Evolutionary conservation across 208 protist species (phyloP).

Genomic region (Trypanosoma melophagium): DNA sequence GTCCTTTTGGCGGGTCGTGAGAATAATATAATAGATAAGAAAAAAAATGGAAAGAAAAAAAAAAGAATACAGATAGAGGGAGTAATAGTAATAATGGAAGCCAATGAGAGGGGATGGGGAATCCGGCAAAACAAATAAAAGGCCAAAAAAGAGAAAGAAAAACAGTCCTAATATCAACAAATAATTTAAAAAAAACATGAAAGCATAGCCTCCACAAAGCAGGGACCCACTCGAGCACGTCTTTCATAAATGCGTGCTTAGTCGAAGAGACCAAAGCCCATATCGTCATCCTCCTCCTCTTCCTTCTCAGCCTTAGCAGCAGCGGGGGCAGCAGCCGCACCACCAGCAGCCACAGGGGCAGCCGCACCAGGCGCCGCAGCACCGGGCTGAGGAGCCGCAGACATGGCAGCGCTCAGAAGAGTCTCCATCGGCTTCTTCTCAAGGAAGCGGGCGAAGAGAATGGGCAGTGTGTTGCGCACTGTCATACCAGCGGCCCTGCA

Average conservation of each 20-base stretch:
- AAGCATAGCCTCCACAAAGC: neutral
- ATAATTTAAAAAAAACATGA: constrained; percentile 19
- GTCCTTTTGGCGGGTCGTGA: neutral
- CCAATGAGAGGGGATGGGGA: neutral
- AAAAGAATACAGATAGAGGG: neutral
- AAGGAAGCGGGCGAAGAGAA: constrained; percentile 82
- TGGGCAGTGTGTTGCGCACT: constrained; percentile 74
- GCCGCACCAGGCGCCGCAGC: constrained; percentile 37
- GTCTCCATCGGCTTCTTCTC: constrained; percentile 76
- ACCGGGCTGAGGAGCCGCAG: constrained; percentile 45
- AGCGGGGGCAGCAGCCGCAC: constrained; percentile 33
- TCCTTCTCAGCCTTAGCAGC: constrained; percentile 36
- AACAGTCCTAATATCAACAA: neutral
- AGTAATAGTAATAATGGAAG: constrained; percentile 8
- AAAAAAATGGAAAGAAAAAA: constrained; percentile 23
- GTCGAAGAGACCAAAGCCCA: constrained; percentile 31
- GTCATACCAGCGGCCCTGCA: constrained; percentile 67
- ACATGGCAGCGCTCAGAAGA: constrained; percentile 58
- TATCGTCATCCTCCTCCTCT: constrained; percentile 77
- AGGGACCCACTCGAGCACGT: neutral
- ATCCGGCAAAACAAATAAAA: neutral
- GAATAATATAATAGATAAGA: neutral
- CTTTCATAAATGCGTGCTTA: neutral
- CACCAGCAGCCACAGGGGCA: constrained; percentile 37
- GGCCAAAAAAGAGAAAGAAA: constrained; percentile 1